These are phyloP conservation scores for Colletotrichum australisinense DNA, from an alignment of 2,329 filamentous ascomycete species.

Conservation along the genomic window DNA sequence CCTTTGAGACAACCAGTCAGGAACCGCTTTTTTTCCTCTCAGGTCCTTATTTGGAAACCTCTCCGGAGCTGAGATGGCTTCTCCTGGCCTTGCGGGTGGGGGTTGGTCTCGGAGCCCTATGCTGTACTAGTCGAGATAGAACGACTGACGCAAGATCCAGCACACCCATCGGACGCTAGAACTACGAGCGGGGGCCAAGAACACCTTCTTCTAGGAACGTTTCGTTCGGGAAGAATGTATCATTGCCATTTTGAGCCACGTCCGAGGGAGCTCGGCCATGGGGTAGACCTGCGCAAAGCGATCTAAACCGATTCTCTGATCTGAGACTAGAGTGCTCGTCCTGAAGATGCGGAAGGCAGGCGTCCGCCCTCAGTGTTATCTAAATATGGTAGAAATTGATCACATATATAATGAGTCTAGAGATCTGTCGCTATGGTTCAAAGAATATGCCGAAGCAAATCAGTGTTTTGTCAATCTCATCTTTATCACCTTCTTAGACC, in stretches of 20 bases:
- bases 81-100: not conserved
- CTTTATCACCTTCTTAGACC: not conserved
- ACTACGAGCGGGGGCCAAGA: not conserved
- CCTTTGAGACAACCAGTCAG: not conserved
- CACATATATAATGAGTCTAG: not conserved
- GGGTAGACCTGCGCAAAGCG: not conserved
- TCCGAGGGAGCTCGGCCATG: not conserved
- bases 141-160: slow-evolving; percentile 4
- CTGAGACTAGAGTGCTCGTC: not conserved
- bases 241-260: not conserved
- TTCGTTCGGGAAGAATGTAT: not conserved
- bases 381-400: not conserved
- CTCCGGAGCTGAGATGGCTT: not conserved
- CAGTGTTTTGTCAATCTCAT: not conserved
- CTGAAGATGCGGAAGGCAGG: not conserved
- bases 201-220: slow-evolving; percentile 1
- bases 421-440: not conserved
- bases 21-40: not conserved
- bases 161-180: slow-evolving; percentile 2
- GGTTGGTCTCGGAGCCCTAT: not conserved
- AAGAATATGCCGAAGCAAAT: not conserved
- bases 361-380: not conserved
- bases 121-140: not conserved
- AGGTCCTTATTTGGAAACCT: not conserved
- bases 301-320: not conserved